Percentiles rank a stretch among this genome's conserved stretches.
phyloP scores from a whole-genome alignment of 352 stramenopile genomes.

The Thalassiosira delicatula region DNA sequence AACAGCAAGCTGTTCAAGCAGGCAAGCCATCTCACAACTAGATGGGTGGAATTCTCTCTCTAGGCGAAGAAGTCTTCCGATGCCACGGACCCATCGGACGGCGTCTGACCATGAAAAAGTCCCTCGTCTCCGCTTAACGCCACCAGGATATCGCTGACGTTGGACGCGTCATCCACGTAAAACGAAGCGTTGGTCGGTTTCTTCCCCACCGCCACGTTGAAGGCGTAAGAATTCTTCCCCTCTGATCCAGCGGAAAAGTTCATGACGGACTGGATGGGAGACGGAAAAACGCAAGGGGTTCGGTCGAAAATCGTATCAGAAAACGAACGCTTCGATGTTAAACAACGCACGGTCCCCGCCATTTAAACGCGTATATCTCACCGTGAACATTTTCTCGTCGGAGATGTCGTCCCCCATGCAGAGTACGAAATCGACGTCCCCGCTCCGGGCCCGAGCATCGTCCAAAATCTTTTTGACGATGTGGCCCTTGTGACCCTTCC shows the following conservation, averaged over 20 bases:
- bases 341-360: too few relatives aligned
- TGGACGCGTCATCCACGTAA: conserved; percentile 75
- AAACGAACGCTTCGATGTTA: too few relatives aligned
- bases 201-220: conserved; percentile 80
- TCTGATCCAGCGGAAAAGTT: conserved; percentile 78
- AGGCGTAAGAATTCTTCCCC: conserved; percentile 61
- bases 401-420: conserved; percentile 96
- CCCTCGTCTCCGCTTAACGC: conserved; percentile 49
- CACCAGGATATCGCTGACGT: conserved; percentile 75
- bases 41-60: too few relatives aligned
- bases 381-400: conserved; percentile 97
- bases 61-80: conserved; percentile 57
- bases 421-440: conserved; percentile 93
- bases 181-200: conserved; percentile 79
- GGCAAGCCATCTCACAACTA: too few relatives aligned
- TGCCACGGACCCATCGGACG: conserved; percentile 18
- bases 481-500: conserved; percentile 94
- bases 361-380: too few relatives aligned
- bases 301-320: neutral
- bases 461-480: conserved; percentile 94
- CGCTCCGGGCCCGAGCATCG: conserved; percentile 81
- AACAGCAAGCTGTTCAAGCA: too few relatives aligned
- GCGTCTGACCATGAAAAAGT: conserved; percentile 20
- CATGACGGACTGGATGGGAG: conserved; percentile 66
- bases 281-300: neutral